Percentiles rank a stretch among this genome's conserved stretches.
These are phyloP conservation scores for Jaltomata sinuosa DNA, from an alignment of 257 asterid genomes.

Conservation along the genomic window DNA sequence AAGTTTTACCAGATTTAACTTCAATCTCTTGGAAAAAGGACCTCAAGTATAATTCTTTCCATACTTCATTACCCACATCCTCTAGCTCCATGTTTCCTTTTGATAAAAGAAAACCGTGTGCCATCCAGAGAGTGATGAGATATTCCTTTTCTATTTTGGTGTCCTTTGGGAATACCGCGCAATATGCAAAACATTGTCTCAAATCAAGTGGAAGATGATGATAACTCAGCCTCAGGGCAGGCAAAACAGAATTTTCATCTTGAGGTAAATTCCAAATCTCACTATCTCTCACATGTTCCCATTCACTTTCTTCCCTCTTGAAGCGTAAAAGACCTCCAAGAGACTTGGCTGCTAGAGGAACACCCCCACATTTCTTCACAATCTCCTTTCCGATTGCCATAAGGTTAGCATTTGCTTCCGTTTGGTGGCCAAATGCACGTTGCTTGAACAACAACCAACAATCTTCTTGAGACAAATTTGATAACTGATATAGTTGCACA, in stretches of 20 bases:
- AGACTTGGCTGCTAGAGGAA: conserved; percentile 20
- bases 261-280: conserved; percentile 17
- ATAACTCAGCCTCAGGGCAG: conserved; percentile 23
- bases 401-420: not conserved
- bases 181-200: conserved; percentile 26
- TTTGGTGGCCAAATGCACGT: conserved; percentile 7
- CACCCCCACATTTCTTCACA: conserved; percentile 14
- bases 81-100: conserved; percentile 3
- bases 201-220: conserved; percentile 16
- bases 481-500: conserved; percentile 2
- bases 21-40: conserved; percentile 7
- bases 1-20: not conserved
- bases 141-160: not conserved
- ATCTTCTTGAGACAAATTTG: not conserved
- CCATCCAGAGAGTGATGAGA: conserved; percentile 13
- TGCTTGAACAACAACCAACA: conserved; percentile 22
- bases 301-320: conserved; percentile 13
- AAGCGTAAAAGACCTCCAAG: conserved; percentile 22
- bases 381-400: conserved; percentile 17
- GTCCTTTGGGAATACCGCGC: conserved; percentile 16
- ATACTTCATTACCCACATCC: conserved; percentile 15
- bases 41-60: conserved; percentile 14
- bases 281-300: conserved; percentile 13
- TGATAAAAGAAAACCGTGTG: conserved; percentile 20
- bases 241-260: conserved; percentile 6